Evolutionary conservation across 495 filamentous ascomycete species (phyloP), one percentile per base, ranked within the genome.

Genomic region (Amphirosellinia nigrospora): DNA sequence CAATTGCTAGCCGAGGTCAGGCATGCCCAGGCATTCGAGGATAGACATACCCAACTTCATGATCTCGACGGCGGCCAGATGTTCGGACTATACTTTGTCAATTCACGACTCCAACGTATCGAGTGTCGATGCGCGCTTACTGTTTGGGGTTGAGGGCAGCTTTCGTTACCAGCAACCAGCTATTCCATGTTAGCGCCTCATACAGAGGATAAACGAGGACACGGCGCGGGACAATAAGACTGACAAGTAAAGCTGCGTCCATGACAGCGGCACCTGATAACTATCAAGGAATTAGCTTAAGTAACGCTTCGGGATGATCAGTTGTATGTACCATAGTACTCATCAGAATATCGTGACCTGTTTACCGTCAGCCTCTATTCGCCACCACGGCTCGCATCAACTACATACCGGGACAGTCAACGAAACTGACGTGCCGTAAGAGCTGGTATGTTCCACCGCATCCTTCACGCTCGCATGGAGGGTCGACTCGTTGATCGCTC

Each of bases 221-320:
- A 36, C 10, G n/a, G 45, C n/a, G 56, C 66, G 28, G 32, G 5
- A 32, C 43, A 16, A 36, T 21, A 16, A 16, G 19, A 70, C 68
- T 98, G 50, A 99, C 86, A 38, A 99, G 89, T 38, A 99, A 87
- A 39, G 96, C 96, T 60, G 96, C 96, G 81, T 99, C 96, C 96
- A 99, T 99, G 86, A 99, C 96, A 52, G 96, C 96, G 75, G 96
- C 96, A 77, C 96, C 96, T 79, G 96, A 99, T 83, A 98, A 90
- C 68, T 70, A 64, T 38, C 21, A 26, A 28, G 38, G 6, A 1
- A 15, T 70, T 48, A 70, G 68, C 48, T 30, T 28, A 2, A n/a
- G 11, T 36, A 26, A 3, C 48, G 21, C 38, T 28, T 28, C 26
- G 16, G 5, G 28, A 46, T 30, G 19, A n/a, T 45, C 11, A 9